A percentile compares a stretch with the other conserved stretches of the same genome.
phyloP scores from a whole-genome alignment of 192 early-diverging fungal species.

The Mortierella hygrophila region DNA sequence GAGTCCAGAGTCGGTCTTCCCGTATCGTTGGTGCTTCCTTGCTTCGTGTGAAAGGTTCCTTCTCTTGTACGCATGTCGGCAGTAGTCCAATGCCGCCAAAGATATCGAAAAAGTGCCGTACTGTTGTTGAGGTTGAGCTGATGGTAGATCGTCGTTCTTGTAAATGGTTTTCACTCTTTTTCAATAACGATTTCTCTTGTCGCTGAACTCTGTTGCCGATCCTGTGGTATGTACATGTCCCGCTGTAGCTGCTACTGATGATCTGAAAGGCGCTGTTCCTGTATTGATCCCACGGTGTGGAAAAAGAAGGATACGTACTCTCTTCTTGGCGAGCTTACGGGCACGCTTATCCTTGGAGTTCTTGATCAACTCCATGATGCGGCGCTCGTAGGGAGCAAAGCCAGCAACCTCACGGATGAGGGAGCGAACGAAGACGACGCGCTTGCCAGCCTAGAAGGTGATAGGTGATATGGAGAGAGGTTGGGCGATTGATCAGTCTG shows the following conservation, averaged over 20 bases:
- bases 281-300: not conserved
- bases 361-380: constrained; percentile 99
- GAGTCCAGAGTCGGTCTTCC: not conserved
- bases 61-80: no score
- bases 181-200: not conserved
- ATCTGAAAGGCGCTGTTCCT: not conserved
- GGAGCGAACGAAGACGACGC: constrained; percentile 91
- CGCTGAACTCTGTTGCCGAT: no score
- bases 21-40: no score
- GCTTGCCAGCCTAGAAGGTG: constrained; percentile 62
- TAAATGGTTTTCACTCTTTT: no score
- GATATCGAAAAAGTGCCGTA: no score
- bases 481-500: not conserved
- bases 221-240: no score
- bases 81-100: no score
- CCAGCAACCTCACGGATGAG: constrained; percentile 98
- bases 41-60: no score
- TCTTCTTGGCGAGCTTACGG: constrained; percentile 98
- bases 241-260: no score
- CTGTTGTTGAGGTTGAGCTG: no score
- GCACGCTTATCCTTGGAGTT: constrained; percentile 99
- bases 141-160: no score
- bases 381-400: constrained; percentile 97
- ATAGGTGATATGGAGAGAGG: not conserved
- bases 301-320: constrained; percentile 62